Conservation (phyloP, 2,329 filamentous ascomycete species). For the Diaporthe sp. region DNA sequence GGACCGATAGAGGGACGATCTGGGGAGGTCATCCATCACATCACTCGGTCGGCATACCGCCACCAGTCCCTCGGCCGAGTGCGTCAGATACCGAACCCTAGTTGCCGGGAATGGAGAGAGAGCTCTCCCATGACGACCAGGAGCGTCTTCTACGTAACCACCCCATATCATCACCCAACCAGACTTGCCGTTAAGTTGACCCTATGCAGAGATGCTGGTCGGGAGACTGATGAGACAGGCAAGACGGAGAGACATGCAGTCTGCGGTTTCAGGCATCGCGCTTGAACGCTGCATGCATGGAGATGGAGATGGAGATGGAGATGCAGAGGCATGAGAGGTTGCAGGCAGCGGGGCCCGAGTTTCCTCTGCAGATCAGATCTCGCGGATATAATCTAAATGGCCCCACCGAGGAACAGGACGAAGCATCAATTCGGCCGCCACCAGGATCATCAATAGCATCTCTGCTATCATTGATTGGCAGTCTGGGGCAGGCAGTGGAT, state of each 20-base stretch:
- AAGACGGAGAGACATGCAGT: slow-evolving; percentile 22
- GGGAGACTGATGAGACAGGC: background rate
- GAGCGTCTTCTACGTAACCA: background rate
- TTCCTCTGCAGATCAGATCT: slow-evolving; percentile 18
- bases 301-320: background rate
- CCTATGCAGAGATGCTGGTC: background rate
- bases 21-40: too few species aligned
- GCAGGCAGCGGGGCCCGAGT: background rate
- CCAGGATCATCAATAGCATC: background rate
- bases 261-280: slow-evolving; percentile 22
- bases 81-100: background rate
- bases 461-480: background rate
- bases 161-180: background rate
- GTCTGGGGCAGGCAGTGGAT: slow-evolving; percentile 6
- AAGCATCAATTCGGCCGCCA: background rate
- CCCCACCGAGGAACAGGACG: background rate
- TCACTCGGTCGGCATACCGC: background rate
- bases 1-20: background rate
- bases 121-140: background rate
- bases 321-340: background rate
- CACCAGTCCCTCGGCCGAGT: slow-evolving; percentile 10
- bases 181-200: background rate
- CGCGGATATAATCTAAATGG: background rate
- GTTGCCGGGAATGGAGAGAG: background rate
- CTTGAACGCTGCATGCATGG: slow-evolving; percentile 7